Conservation (phyloP, 75 land plant species). For the Selaginella moellendorffii region DNA sequence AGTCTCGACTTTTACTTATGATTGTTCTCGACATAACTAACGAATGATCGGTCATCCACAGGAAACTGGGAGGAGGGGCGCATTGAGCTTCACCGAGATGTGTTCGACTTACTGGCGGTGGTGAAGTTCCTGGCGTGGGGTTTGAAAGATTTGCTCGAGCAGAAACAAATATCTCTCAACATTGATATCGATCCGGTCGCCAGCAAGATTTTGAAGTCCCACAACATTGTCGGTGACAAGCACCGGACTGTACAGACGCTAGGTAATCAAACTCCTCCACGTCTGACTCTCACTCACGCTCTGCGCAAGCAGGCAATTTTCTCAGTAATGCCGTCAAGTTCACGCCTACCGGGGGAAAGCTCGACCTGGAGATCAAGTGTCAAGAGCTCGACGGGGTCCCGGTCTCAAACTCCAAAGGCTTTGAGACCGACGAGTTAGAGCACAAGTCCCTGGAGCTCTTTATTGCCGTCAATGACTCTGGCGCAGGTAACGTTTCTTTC, state of each 20-base stretch:
- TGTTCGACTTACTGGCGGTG: slow-evolving; percentile 27
- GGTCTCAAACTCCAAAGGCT: neutral
- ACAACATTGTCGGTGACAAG: slow-evolving; percentile 31
- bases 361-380: slow-evolving; percentile 16
- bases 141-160: slow-evolving; percentile 26
- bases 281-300: no score
- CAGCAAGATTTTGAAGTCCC: slow-evolving; percentile 14
- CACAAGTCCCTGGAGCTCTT: slow-evolving; percentile 21
- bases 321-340: slow-evolving; percentile 38
- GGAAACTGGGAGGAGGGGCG: slow-evolving; percentile 30
- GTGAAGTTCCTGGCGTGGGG: slow-evolving; percentile 32
- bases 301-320: slow-evolving; percentile 22
- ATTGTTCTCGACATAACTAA: neutral
- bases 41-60: slow-evolving; percentile 8
- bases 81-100: slow-evolving; percentile 27
- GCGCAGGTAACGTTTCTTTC: slow-evolving; percentile 14
- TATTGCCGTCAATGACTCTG: slow-evolving; percentile 29
- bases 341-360: slow-evolving; percentile 28
- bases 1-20: neutral
- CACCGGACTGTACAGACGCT: slow-evolving; percentile 25
- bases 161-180: slow-evolving; percentile 21
- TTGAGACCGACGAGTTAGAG: neutral
- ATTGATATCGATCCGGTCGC: slow-evolving; percentile 25
- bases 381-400: neutral
- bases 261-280: neutral